phyloP scores from a whole-genome alignment of 306 rosid genomes.

The Oxytropis ochrocephala region DNA sequence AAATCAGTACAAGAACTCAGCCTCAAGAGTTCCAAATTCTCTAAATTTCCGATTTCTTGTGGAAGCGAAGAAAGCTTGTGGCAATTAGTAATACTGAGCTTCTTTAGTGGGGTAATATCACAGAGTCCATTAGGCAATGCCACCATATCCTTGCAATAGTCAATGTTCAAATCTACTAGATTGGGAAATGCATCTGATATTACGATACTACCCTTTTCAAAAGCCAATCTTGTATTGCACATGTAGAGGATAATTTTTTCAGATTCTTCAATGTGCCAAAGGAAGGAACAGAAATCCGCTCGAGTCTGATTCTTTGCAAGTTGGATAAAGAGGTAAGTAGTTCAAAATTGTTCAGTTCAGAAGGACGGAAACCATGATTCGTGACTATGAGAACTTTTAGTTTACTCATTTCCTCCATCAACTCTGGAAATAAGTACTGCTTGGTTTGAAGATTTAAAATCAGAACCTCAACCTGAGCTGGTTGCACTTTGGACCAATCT shows the following conservation, averaged over 20 bases:
- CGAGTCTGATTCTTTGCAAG: slow-evolving; percentile 47
- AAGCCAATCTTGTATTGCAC: slow-evolving; percentile 44
- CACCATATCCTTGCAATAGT: slow-evolving; percentile 42
- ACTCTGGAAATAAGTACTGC: slow-evolving; percentile 30
- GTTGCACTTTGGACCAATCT: slow-evolving; percentile 25
- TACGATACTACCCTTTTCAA: slow-evolving; percentile 13
- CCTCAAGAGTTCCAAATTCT: slow-evolving; percentile 40
- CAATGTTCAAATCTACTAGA: slow-evolving; percentile 43
- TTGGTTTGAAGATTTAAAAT: slow-evolving; percentile 38
- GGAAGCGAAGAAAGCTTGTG: slow-evolving; percentile 44
- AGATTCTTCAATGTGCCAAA: slow-evolving; percentile 31
- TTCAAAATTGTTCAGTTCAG: slow-evolving; percentile 31
- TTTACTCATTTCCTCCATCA: slow-evolving; percentile 31
- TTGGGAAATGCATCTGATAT: slow-evolving; percentile 39
- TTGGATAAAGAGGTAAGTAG: slow-evolving; percentile 22
- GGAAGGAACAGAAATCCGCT: slow-evolving; percentile 43
- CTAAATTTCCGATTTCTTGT: slow-evolving; percentile 33
- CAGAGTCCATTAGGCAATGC: slow-evolving; percentile 39
- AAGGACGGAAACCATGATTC: slow-evolving; percentile 25
- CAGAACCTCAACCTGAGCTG: slow-evolving; percentile 39
- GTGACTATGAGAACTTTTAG: slow-evolving; percentile 46
- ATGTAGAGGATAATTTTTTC: slow-evolving; percentile 46
- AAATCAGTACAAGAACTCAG: slow-evolving; percentile 56
- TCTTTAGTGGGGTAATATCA: slow-evolving; percentile 29
- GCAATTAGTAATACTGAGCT: slow-evolving; percentile 53